Conservation (phyloP, 2,329 filamentous ascomycete species). For the Neoscytalidium dimidiatum region DNA sequence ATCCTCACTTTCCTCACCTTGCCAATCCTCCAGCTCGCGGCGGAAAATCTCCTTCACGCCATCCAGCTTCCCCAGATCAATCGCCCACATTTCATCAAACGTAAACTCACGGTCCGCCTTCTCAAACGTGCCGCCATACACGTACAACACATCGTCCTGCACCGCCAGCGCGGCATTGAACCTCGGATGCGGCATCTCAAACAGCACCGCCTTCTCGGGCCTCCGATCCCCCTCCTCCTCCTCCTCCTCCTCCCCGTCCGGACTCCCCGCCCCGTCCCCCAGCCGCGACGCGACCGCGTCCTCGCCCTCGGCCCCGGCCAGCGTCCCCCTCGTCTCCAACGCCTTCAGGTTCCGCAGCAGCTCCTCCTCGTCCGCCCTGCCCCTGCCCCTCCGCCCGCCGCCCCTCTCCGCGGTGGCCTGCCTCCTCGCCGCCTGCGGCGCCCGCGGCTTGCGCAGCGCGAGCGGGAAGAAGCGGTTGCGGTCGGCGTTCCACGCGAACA, state of each 20-base stretch:
- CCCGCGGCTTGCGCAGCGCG: slow-evolving; percentile 71
- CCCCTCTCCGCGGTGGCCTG: slow-evolving; percentile 56
- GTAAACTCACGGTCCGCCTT: slow-evolving; percentile 94
- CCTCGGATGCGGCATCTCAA: slow-evolving; percentile 83
- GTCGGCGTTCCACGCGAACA: slow-evolving; percentile 94
- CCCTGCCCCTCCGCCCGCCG: slow-evolving; percentile 66
- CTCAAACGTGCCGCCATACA: slow-evolving; percentile 94
- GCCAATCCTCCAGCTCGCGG: slow-evolving; percentile 84
- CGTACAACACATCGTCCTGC: slow-evolving; percentile 88
- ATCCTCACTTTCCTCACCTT: slow-evolving; percentile 50
- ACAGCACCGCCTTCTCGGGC: slow-evolving; percentile 58
- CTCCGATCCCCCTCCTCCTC: slow-evolving; percentile 57
- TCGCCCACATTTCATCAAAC: slow-evolving; percentile 90
- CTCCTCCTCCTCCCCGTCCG: neutral
- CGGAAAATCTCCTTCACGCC: slow-evolving; percentile 91
- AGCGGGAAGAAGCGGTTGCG: slow-evolving; percentile 93
- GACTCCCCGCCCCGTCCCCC: neutral
- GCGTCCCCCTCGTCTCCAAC: slow-evolving; percentile 71
- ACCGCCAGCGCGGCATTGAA: slow-evolving; percentile 92
- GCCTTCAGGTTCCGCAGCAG: slow-evolving; percentile 83
- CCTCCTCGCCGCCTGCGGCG: slow-evolving; percentile 64
- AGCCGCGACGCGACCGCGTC: slow-evolving; percentile 32
- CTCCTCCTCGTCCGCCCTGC: slow-evolving; percentile 89
- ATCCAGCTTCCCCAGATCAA: slow-evolving; percentile 93
- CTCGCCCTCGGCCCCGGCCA: slow-evolving; percentile 46